Evolutionary conservation across 805 yeast species (phyloP), one percentile per base, ranked within the genome.

Genomic region (Spathaspora passalidarum): DNA sequence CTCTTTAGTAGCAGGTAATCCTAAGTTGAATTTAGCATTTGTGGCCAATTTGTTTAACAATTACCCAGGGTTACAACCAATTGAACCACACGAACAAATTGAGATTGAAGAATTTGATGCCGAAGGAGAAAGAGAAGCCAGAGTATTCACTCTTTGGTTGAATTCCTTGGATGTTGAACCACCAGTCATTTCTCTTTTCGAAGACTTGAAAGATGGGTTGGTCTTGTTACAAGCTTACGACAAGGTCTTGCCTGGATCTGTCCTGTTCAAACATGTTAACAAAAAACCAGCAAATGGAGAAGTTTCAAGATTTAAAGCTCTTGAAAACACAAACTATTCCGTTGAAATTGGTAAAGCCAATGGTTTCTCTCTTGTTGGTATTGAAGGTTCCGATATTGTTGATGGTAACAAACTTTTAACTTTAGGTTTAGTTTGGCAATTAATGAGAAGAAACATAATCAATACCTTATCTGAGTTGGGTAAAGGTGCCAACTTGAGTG

Each of bases 91-190:
- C 48, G 97, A 92, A 65, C 86, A 83, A 57, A 88, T 94, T 22
- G 98, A 91, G 63, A 88, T 94, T 56, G 99, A 94, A 72, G 98
- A 89, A 56, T 94, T 94, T 60, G 99, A 94, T 64, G 99, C 99
- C 20, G 99, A 94, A 71, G 99, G 99, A 52, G 99, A 94, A 72
- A 87, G 99, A 72, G 99, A 94, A 72, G 99, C 99, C 2, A 81
- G 99, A 66, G 99, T 94, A 10, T 94, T 94, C 71, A 94, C 99
- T 5, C 73, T 94, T 60, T 94, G 99, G 99, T 80, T 94, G 62
- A 94, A 94, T 69, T 89, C 97, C 1, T 78, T 94, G 58, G 98
- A 94, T 55, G 98, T 94, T 13, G 94, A 91, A 52, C 97, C 98
- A 21, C 88, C 97, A 20, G 92, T 94, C 49, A 89, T 89, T 42